Evolutionary conservation across 345 rosid genomes (phyloP), one percentile per base, ranked within the genome.

Genomic region (Fremontodendron californicum): DNA sequence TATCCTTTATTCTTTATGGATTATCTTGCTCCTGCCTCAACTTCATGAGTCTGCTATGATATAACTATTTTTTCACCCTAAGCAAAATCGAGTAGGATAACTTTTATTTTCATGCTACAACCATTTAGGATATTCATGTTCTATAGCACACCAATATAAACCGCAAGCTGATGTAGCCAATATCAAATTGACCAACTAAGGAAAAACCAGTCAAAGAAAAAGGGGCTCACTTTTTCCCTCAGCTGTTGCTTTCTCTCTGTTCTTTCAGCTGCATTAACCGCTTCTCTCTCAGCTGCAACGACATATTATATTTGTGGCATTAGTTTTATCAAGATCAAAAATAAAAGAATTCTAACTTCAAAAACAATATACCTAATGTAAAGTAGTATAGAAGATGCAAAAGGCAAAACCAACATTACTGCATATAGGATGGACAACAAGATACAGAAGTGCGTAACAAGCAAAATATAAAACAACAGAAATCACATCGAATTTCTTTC

Each of bases 251-350:
- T 96, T 85, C 97, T 91, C 88, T 92, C 94, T 19, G 93, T 98
- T 80, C 96, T 84, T 84, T 96, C 99, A 1, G 94, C 97, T 75
- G 99, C 93, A 87, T 80, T 87, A 76, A 89, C 96, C 10, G 97
- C 92, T 82, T 96, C 98, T 85, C 92, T 85, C 88, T 93, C 99
- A 68, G 98, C 99, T 96, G 92, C 86, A 86, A 58, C 27, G 81
- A 29, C 25, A 75, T 16, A 78, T n/a, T 37, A 64, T 35, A 73
- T 78, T 37, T 71, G 71, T 46, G 4, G 48, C 33, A 39, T 39
- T 25, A 63, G 55, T 78, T 45, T 63, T 42, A 21, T 48, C 57
- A 45, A 62, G 27, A 62, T 3, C n/a, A n/a, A 18, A 29, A 19
- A 74, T 2, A 57, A 60, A 46, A 19, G 25, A 45, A 75, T 4